These are phyloP conservation scores for Plantago rigida DNA, from an alignment of 305 asterid species.

Conservation along the genomic window DNA sequence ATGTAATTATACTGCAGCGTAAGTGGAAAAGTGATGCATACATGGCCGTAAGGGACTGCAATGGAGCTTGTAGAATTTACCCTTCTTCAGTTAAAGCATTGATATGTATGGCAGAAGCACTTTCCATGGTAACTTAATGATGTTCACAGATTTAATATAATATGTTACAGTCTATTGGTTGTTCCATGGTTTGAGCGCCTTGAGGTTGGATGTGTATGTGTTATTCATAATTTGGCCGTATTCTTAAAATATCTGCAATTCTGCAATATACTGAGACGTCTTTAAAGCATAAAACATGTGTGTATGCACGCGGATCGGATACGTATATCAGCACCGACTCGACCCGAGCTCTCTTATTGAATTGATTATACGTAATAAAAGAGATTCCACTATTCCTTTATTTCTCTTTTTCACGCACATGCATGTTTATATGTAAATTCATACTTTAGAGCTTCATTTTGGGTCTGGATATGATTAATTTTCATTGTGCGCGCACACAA, in stretches of 20 bases:
- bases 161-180: slow-evolving; percentile 8
- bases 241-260: background rate
- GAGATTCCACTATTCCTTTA: too few relatives aligned
- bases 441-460: too few relatives aligned
- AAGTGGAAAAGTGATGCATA: slow-evolving; percentile 81
- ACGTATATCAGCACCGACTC: too few relatives aligned
- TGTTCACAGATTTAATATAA: slow-evolving; percentile 1
- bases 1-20: slow-evolving; percentile 40
- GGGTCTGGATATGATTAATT: too few relatives aligned
- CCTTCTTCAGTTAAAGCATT: slow-evolving; percentile 66
- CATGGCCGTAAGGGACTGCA: slow-evolving; percentile 88
- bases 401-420: too few relatives aligned
- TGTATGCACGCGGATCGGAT: background rate
- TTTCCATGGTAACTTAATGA: slow-evolving; percentile 49
- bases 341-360: too few relatives aligned
- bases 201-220: background rate
- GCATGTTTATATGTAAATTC: too few relatives aligned
- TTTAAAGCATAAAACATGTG: background rate
- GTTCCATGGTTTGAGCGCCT: slow-evolving; percentile 1
- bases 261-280: background rate
- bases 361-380: too few relatives aligned
- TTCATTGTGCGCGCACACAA: too few relatives aligned
- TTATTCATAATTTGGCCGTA: slow-evolving; percentile 11
- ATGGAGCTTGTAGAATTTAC: slow-evolving; percentile 55
- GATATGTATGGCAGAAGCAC: slow-evolving; percentile 76